Evolutionary conservation across 75 land plant species (phyloP).

Genomic region (Pinus albicaulis): DNA sequence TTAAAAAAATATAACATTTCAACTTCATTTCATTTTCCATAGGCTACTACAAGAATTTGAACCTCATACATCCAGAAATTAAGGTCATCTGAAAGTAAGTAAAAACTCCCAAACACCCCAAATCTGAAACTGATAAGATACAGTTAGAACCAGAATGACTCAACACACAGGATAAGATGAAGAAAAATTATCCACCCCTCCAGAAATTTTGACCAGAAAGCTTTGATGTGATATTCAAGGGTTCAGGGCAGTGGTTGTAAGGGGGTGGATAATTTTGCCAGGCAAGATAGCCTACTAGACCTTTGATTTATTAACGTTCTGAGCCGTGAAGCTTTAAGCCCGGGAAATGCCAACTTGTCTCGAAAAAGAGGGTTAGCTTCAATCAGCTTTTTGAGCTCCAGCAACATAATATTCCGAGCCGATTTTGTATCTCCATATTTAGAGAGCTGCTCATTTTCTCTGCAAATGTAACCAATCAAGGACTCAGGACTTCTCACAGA

Average conservation of each 20-base stretch:
- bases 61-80: not conserved
- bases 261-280: too few species aligned
- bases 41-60: too few species aligned
- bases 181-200: too few species aligned
- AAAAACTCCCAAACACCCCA: not conserved
- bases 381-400: conserved; percentile 75
- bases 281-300: conserved; percentile 14
- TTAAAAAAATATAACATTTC: not conserved
- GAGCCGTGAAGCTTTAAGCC: conserved; percentile 60
- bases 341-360: conserved; percentile 69
- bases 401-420: conserved; percentile 73
- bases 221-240: too few species aligned
- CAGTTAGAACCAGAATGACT: too few species aligned
- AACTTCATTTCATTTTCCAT: too few species aligned
- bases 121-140: too few species aligned
- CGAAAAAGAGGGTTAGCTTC: conserved; percentile 80
- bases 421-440: conserved; percentile 91
- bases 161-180: too few species aligned
- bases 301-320: conserved; percentile 80
- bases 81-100: not conserved
- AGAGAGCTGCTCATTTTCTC: conserved; percentile 85
- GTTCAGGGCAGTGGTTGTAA: too few species aligned
- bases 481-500: not conserved
- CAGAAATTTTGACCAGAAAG: too few species aligned
- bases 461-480: conserved; percentile 13